phyloP scores from a whole-genome alignment of 2,329 filamentous ascomycete species.

The Calonectria multiphialidica region DNA sequence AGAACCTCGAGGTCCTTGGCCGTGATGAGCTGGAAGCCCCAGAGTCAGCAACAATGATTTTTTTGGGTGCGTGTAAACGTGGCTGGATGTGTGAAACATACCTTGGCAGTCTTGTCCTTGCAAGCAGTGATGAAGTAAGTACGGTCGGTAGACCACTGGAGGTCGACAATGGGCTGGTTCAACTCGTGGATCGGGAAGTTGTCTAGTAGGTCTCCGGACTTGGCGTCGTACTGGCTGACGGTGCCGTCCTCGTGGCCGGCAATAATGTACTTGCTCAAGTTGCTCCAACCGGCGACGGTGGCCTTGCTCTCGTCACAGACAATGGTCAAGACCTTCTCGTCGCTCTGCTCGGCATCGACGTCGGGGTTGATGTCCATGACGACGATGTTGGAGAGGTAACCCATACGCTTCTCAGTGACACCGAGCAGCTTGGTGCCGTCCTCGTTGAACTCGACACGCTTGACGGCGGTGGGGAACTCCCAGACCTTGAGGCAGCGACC shows the following conservation, averaged over 20 bases:
- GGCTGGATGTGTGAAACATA: slow-evolving; percentile 49
- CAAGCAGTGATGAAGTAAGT: slow-evolving; percentile 99
- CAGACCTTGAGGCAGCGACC: slow-evolving; percentile 95
- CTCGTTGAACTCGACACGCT: slow-evolving; percentile 97
- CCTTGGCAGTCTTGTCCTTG: slow-evolving; percentile 98
- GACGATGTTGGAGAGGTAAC: slow-evolving; percentile 92
- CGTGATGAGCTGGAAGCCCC: slow-evolving; percentile 74
- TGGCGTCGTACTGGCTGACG: slow-evolving; percentile 90
- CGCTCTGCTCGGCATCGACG: slow-evolving; percentile 83
- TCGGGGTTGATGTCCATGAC: slow-evolving; percentile 92
- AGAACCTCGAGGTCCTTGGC: slow-evolving; percentile 89
- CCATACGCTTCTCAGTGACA: slow-evolving; percentile 99
- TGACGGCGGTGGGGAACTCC: slow-evolving; percentile 97
- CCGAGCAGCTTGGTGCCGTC: slow-evolving; percentile 92
- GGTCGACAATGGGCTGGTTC: slow-evolving; percentile 85
- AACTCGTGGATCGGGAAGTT: slow-evolving; percentile 89
- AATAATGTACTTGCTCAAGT: slow-evolving; percentile 95
- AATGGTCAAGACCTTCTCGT: slow-evolving; percentile 87
- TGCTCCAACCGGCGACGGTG: slow-evolving; percentile 97
- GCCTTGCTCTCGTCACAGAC: slow-evolving; percentile 97
- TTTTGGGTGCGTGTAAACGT: too few relatives aligned
- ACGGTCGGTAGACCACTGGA: slow-evolving; percentile 94
- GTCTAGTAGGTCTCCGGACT: slow-evolving; percentile 87
- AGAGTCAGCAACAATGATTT: slow-evolving; percentile 23
- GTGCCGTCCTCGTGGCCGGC: slow-evolving; percentile 97